Evolutionary conservation across 1,139 yeast genomes (phyloP), one percentile per base, ranked within the genome.

Genomic region (Saccharomyces hybrid): DNA sequence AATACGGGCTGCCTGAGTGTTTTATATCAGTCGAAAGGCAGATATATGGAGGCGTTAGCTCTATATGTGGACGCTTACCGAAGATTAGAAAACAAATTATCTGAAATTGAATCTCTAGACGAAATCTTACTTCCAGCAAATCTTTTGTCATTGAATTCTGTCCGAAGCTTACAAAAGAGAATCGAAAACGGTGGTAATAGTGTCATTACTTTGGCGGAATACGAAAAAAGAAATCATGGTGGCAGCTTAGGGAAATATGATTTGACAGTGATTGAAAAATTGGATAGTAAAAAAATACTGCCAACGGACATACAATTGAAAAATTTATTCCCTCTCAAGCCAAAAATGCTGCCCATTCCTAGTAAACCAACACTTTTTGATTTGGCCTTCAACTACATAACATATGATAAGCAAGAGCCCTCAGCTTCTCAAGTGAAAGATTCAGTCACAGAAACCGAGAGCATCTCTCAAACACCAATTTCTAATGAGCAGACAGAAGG

Each of bases 331-430:
- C 81, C 83, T 56, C 60, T 80, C 47, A 74, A 75, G 25, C 72
- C 76, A 14, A 66, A 69, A 14, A 60, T 81, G 28, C 71, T 71
- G 56, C 87, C 96, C 1, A 79, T 87, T 1, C 77, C 83, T 56
- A 81, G 85, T 56, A 91, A 91, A 70, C 96, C 98, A 0, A 96
- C 90, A 7, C 79, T 90, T 64, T 91, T 89, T 65, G 98, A 91
- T 68, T 76, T 88, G 64, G 97, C 95, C 0, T 90, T 76, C 74
- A 90, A 90, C 68, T 90, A 88, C 65, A 80, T 91, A 53, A 75
- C 77, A 50, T 83, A 83, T 65, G 76, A 63, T 14, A 57, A 55
- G 27, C 57, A 59, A 51, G 56, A 51, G 27, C 28, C 16, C 4
- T 31, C 51, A 27, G 47, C 42, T n/a, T 5, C 52, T n/a, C 44